Conservation (phyloP, 495 filamentous ascomycete genomes). For the Cercophora sp. region DNA sequence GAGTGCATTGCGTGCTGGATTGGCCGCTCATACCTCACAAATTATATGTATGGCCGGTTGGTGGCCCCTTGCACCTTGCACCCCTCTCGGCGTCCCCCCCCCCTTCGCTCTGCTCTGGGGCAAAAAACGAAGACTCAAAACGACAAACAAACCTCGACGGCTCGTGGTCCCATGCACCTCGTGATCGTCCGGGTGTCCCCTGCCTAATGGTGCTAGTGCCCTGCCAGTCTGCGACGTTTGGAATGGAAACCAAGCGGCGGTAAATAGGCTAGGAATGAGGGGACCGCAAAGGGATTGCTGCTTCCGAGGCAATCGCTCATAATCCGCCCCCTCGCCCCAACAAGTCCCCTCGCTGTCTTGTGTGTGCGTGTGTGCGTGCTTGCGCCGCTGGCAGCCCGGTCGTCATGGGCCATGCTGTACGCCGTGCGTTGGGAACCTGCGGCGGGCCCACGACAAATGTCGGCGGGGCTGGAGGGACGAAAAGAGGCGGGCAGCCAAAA, state of each 20-base stretch:
- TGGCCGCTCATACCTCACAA: slow-evolving; percentile 9
- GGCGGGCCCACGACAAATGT: no score
- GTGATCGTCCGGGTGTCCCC: slow-evolving; percentile 15
- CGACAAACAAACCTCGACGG: not conserved
- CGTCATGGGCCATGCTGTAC: no score
- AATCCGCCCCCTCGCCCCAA: not conserved
- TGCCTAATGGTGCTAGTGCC: slow-evolving; percentile 7
- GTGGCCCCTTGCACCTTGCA: not conserved
- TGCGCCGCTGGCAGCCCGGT: not conserved
- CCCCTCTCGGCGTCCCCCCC: no score
- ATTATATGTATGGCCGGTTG: slow-evolving; percentile 6
- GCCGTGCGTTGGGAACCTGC: no score
- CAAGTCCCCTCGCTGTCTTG: not conserved
- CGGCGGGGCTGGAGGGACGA: not conserved
- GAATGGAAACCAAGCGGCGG: slow-evolving; percentile 17
- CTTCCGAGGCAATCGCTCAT: slow-evolving; percentile 15
- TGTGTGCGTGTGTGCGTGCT: no score
- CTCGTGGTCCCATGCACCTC: slow-evolving; percentile 1
- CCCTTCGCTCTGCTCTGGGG: slow-evolving; percentile 2
- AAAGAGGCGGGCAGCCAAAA: not conserved
- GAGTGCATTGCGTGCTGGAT: slow-evolving; percentile 7
- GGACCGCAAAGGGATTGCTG: slow-evolving; percentile 14
- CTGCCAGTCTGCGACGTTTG: slow-evolving; percentile 19
- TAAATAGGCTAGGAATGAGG: slow-evolving; percentile 24
- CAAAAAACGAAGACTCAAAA: not conserved